Base-by-base conservation (phyloP, 805 yeast genomes). In the Saturnispora quitensis region DNA sequence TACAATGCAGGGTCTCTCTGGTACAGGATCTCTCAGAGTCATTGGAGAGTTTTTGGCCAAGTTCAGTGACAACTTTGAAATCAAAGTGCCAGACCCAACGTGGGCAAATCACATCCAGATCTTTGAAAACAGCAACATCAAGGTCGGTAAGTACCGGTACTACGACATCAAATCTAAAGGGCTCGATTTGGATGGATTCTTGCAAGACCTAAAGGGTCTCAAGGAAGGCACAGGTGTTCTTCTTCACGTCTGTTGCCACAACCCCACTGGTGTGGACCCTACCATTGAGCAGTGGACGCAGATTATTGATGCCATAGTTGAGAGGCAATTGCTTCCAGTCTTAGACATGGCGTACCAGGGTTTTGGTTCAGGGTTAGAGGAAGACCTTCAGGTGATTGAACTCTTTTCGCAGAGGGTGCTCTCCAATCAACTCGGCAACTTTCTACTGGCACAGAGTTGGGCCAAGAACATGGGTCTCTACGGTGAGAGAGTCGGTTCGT, bases 301-400 rank as follows among this genome's bases (percentile, higher is more conserved):
- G 66, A 86, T 91, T 40, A 73, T 86, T 60, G 80, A 82, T 47
- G 79, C 83, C 34, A 65, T 86, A 40, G 70, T 77, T 59, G 66
- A 73, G 47, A 78, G 79, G 65, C 71, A 76, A 43, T 77, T 87
- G 61, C 77, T 86, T 67, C 95, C 96, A 40, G 74, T 91, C 64
- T 80, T 90, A 55, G 98, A 90, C 72, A 82, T 85, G 82, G 97
- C 97, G 2, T 90, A 90, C 73, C 97, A 90, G 71, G 98, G 97
- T 24, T 87, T 91, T 62, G 89, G 95, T 46, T 80, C 95, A 3
- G 97, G 97, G 52, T 78, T 89, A 56, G 80, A 77, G 65, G 73
- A 80, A 62, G 98, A 90, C 67, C 72, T 78, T 58, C 71, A 68
- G 33, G 66, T 75, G 54, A 67, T 78, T 57, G 68, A 74, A 63